Conservation (phyloP, 441 rosid genomes). For the Erysimum cheiri region DNA sequence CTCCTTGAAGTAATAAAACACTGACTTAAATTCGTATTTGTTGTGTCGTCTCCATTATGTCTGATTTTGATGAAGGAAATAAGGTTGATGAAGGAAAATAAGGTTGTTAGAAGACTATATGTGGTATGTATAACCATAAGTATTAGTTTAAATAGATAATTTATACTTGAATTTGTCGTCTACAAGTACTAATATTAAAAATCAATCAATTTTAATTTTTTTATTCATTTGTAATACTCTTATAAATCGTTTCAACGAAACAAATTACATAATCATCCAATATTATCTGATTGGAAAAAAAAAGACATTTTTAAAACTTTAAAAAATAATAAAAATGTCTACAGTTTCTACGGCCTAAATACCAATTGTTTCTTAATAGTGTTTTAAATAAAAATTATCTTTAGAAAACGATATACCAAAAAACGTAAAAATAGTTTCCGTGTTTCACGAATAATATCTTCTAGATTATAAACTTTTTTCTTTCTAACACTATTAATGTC, state of each 20-base stretch:
- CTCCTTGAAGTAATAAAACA: conserved; percentile 32
- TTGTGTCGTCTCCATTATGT: conserved; percentile 27
- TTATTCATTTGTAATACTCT: background rate
- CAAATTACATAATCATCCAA: background rate
- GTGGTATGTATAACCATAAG: too few species aligned
- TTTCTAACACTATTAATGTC: too few species aligned
- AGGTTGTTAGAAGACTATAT: background rate
- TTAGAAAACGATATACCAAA: background rate
- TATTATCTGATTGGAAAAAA: too few species aligned
- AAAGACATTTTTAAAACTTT: too few species aligned
- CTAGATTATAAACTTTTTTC: too few species aligned
- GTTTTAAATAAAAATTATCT: background rate
- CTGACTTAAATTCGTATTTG: conserved; percentile 20
- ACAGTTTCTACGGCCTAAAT: too few species aligned
- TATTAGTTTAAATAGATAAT: too few species aligned
- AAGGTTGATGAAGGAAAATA: background rate
- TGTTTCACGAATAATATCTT: background rate
- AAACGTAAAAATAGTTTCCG: background rate
- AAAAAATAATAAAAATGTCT: too few species aligned
- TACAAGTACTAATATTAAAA: background rate
- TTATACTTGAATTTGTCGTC: background rate
- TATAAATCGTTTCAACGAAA: background rate
- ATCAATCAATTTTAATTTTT: background rate
- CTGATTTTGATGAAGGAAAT: background rate
- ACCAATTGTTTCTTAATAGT: too few species aligned